Evolutionary conservation across 1,139 yeast species (phyloP).

Genomic region (Magnusiomyces clavatus): DNA sequence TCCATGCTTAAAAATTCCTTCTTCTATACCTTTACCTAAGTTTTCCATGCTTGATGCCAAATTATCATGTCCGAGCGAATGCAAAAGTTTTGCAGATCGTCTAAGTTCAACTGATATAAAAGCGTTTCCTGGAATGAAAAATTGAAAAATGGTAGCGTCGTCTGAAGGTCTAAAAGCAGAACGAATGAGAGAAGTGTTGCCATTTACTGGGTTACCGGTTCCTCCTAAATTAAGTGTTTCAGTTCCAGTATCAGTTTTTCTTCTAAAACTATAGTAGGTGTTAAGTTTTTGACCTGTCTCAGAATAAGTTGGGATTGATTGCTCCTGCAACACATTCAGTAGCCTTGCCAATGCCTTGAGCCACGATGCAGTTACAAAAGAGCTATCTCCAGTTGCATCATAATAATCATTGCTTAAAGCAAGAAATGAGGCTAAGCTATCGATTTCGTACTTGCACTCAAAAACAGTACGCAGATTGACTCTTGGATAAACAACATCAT

Average conservation of each 20-base stretch:
- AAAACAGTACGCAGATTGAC: constrained; percentile 70
- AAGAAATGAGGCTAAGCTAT: constrained; percentile 75
- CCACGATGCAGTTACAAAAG: constrained; percentile 54
- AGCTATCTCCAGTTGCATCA: constrained; percentile 42
- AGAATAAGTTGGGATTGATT: constrained; percentile 57
- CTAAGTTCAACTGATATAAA: constrained; percentile 60
- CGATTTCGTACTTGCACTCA: constrained; percentile 87
- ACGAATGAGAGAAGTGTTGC: constrained; percentile 60
- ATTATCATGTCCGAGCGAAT: constrained; percentile 15
- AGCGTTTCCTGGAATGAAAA: constrained; percentile 81
- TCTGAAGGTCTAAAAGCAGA: constrained; percentile 92
- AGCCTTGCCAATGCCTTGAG: constrained; percentile 48
- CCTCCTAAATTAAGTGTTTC: constrained; percentile 78
- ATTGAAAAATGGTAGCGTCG: constrained; percentile 76
- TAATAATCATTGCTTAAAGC: constrained; percentile 67
- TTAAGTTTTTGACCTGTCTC: constrained; percentile 44
- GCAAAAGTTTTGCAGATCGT: constrained; percentile 26
- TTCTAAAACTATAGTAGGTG: constrained; percentile 53
- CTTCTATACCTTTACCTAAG: constrained; percentile 40
- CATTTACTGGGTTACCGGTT: constrained; percentile 74
- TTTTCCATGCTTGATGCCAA: constrained; percentile 28
- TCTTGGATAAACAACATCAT: constrained; percentile 58
- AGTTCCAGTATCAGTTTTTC: constrained; percentile 67
- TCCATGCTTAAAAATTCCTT: constrained; percentile 59
- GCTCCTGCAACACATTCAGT: constrained; percentile 49